These are phyloP conservation scores for Tricholoma bakamatsutake DNA, from an alignment of 768 basidiomycete species.

Conservation along the genomic window DNA sequence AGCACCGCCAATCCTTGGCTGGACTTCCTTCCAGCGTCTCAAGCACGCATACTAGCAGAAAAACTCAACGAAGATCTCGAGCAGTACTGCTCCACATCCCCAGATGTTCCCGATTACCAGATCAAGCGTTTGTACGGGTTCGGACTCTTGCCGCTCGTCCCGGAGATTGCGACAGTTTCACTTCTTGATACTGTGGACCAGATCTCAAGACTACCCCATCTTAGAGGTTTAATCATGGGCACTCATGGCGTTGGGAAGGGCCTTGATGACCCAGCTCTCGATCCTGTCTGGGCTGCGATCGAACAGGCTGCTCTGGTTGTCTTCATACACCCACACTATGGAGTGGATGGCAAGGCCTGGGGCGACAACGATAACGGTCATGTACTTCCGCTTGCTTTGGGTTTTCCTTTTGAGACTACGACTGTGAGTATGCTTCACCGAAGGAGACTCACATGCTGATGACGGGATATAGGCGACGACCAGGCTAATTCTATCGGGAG, in stretches of 20 bases:
- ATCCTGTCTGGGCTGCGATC: conserved; percentile 79
- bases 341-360: conserved; percentile 68
- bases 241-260: conserved; percentile 74
- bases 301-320: conserved; percentile 64
- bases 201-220: conserved; percentile 56
- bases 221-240: conserved; percentile 78
- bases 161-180: conserved; percentile 45
- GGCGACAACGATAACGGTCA: conserved; percentile 79
- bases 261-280: conserved; percentile 71
- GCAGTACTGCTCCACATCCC: conserved; percentile 66
- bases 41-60: conserved; percentile 61
- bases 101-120: conserved; percentile 29
- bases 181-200: conserved; percentile 64
- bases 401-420: conserved; percentile 90
- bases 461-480: conserved; percentile 49
- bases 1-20: conserved; percentile 92
- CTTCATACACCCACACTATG: conserved; percentile 87
- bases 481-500: conserved; percentile 75
- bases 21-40: conserved; percentile 69
- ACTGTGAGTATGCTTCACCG: conserved; percentile 45
- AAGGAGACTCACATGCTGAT: conserved; percentile 4
- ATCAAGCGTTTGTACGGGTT: conserved; percentile 76
- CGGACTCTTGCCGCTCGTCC: conserved; percentile 79
- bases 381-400: conserved; percentile 79
- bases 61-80: conserved; percentile 77